A percentile compares a stretch with the other conserved stretches of the same genome.
Evolutionary conservation across 331 rosid species (phyloP).

Genomic region (Spiraea crenata): DNA sequence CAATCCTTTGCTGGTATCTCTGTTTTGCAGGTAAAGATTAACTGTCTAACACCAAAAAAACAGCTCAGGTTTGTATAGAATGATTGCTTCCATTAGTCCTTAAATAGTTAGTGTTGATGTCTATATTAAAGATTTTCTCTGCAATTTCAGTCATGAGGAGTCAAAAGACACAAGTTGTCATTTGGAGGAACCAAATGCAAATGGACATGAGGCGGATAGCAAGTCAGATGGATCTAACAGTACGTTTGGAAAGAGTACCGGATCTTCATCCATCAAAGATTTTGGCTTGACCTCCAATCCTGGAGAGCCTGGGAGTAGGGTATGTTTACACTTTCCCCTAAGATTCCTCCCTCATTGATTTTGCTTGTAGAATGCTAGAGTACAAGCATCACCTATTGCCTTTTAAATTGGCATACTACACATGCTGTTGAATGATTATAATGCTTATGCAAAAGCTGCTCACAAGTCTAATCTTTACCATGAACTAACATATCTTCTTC

Average conservation of each 20-base stretch:
- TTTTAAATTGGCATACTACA: no score
- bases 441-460: conserved; percentile 14
- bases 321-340: conserved; percentile 20
- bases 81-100: neutral
- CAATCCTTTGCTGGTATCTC: conserved; percentile 6
- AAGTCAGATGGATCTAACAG: conserved; percentile 39
- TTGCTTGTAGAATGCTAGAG: neutral
- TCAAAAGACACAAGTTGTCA: conserved; percentile 24
- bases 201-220: conserved; percentile 28
- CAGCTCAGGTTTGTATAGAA: conserved; percentile 33
- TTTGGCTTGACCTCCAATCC: conserved; percentile 41
- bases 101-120: conserved; percentile 4
- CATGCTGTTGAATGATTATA: neutral
- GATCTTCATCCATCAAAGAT: conserved; percentile 43
- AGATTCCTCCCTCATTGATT: neutral
- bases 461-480: conserved; percentile 18
- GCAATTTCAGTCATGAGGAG: conserved; percentile 35
- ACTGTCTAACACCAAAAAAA: conserved; percentile 41
- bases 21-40: conserved; percentile 50
- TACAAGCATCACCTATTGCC: neutral
- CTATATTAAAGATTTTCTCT: conserved; percentile 15
- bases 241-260: conserved; percentile 30
- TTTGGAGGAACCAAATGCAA: conserved; percentile 25
- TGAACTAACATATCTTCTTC: conserved; percentile 18
- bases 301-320: conserved; percentile 49